Evolutionary conservation across 2,329 filamentous ascomycete species (phyloP).

Genomic region (Penicillium olsonii): DNA sequence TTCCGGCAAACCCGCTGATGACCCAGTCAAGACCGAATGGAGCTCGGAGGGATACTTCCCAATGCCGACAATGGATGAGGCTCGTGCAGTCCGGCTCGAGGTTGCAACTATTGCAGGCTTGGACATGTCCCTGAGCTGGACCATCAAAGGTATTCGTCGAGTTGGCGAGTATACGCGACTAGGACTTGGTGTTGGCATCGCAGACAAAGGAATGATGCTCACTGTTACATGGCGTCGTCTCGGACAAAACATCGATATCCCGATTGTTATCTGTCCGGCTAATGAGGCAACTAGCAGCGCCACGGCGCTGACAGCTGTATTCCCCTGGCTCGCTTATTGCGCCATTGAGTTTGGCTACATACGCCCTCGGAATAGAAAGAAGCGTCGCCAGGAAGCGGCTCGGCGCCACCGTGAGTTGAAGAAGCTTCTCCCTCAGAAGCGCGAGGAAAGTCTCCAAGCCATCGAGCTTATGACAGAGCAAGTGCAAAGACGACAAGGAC

Average conservation of each 20-base stretch:
- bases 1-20: slow-evolving; percentile 33
- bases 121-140: slow-evolving; percentile 36
- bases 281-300: slow-evolving; percentile 36
- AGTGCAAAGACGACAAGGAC: slow-evolving; percentile 40
- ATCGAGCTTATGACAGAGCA: slow-evolving; percentile 44
- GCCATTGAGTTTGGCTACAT: slow-evolving; percentile 45
- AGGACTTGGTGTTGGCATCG: slow-evolving; percentile 42
- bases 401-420: slow-evolving; percentile 40
- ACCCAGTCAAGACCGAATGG: slow-evolving; percentile 42
- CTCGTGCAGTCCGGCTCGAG: slow-evolving; percentile 38
- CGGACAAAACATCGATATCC: slow-evolving; percentile 42
- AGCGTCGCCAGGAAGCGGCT: slow-evolving; percentile 36
- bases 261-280: slow-evolving; percentile 40
- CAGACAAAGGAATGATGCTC: slow-evolving; percentile 39
- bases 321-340: slow-evolving; percentile 44
- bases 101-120: slow-evolving; percentile 28
- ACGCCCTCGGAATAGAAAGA: slow-evolving; percentile 40
- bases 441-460: slow-evolving; percentile 40
- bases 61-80: slow-evolving; percentile 28
- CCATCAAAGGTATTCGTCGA: slow-evolving; percentile 37
- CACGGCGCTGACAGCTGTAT: slow-evolving; percentile 36
- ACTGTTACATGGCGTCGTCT: slow-evolving; percentile 44
- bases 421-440: slow-evolving; percentile 37
- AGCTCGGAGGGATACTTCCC: slow-evolving; percentile 42
- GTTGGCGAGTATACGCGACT: slow-evolving; percentile 42